Evolutionary conservation across 495 filamentous ascomycete genomes (phyloP).

Genomic region (Hypomontagnella submonticulosa): DNA sequence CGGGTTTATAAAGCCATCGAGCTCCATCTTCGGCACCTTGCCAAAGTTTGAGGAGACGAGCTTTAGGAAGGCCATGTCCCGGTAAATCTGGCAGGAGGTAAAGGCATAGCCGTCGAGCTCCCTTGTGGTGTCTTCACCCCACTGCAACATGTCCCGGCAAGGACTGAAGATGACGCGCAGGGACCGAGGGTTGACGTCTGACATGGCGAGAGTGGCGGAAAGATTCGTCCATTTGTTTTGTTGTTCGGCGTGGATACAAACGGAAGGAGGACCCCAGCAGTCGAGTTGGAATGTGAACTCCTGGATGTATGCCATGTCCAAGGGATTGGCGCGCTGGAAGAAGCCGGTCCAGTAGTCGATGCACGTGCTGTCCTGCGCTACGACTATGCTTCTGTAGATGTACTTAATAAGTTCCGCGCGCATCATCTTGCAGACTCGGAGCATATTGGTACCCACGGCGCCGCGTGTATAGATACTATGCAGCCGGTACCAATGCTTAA

Average conservation of each 20-base stretch:
- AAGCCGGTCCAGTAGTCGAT: neutral
- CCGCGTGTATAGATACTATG: too few relatives aligned
- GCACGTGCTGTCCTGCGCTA: neutral
- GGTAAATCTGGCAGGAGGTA: neutral
- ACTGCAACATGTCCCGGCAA: neutral
- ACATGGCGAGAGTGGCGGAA: neutral
- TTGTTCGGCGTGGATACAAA: too few relatives aligned
- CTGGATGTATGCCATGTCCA: neutral
- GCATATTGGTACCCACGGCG: too few relatives aligned
- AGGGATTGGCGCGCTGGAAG: neutral
- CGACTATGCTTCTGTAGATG: neutral
- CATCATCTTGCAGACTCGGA: too few relatives aligned
- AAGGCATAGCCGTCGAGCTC: neutral
- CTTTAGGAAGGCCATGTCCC: neutral
- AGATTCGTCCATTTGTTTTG: neutral
- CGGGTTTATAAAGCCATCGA: neutral
- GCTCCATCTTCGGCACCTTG: neutral
- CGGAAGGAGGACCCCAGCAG: neutral
- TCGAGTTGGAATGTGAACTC: neutral
- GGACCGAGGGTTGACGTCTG: neutral
- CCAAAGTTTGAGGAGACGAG: neutral
- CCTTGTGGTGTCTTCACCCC: neutral
- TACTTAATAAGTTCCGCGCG: neutral
- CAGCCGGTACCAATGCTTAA: too few relatives aligned
- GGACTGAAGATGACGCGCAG: neutral